A percentile compares a stretch with the other conserved stretches of the same genome.
These are phyloP conservation scores for Neurospora sp. DNA, from an alignment of 495 filamentous ascomycete genomes.

Conservation along the genomic window DNA sequence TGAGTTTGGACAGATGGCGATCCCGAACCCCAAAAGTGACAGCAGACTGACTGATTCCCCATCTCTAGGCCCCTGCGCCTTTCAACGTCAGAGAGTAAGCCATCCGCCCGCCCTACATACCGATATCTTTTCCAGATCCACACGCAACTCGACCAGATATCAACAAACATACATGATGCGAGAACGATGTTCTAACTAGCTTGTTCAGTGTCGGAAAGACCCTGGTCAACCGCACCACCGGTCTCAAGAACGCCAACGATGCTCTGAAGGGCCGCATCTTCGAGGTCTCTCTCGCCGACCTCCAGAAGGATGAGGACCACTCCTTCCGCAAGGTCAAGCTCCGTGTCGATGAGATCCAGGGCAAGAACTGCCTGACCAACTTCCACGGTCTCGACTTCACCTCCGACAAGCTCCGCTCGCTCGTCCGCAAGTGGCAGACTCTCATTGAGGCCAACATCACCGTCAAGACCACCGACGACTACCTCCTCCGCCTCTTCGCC, in stretches of 20 bases:
- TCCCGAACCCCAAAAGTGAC: not conserved
- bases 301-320: slow-evolving; percentile 99
- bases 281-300: slow-evolving; percentile 96
- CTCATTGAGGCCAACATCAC: slow-evolving; percentile 99
- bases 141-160: not conserved
- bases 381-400: slow-evolving; percentile 99
- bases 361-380: slow-evolving; percentile 99
- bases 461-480: slow-evolving; percentile 99
- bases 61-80: slow-evolving; percentile 73
- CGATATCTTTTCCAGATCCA: not conserved
- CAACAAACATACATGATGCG: slow-evolving; percentile 1
- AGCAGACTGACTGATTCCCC: slow-evolving; percentile 10
- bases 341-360: slow-evolving; percentile 94
- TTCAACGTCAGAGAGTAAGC: slow-evolving; percentile 95
- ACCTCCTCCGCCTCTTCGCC: slow-evolving; percentile 94
- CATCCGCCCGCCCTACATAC: slow-evolving; percentile 3
- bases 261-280: slow-evolving; percentile 96
- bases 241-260: slow-evolving; percentile 99
- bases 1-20: slow-evolving; percentile 25
- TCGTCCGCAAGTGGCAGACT: slow-evolving; percentile 98
- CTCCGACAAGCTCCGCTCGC: slow-evolving; percentile 96
- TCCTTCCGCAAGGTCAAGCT: slow-evolving; percentile 99
- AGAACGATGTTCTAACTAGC: slow-evolving; percentile 22
- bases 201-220: slow-evolving; percentile 86
- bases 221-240: slow-evolving; percentile 95